Evolutionary conservation across 371 early-diverging fungal genomes (phyloP).

Genomic region (Apophysomyces sp.): DNA sequence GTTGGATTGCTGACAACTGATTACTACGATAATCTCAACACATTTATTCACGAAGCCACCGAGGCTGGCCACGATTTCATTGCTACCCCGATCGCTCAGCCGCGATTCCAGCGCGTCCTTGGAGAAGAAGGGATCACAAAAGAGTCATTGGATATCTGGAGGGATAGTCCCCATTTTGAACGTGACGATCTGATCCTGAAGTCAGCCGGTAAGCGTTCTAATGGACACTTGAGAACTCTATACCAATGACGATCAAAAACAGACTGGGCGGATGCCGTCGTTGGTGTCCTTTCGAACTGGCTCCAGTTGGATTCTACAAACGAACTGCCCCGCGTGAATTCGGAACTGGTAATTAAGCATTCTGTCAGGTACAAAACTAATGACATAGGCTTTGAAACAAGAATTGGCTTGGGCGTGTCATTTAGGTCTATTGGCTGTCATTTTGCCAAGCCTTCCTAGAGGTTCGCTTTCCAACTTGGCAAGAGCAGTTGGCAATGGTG

Average conservation of each 20-base stretch:
- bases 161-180: slow-evolving; percentile 40
- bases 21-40: slow-evolving; percentile 33
- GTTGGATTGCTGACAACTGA: slow-evolving; percentile 37
- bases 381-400: slow-evolving; percentile 58
- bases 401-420: slow-evolving; percentile 77
- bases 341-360: slow-evolving; percentile 47
- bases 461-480: slow-evolving; percentile 55
- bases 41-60: slow-evolving; percentile 43
- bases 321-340: slow-evolving; percentile 47
- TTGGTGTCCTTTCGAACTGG: slow-evolving; percentile 64
- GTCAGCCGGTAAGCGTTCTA: slow-evolving; percentile 37
- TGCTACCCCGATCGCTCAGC: slow-evolving; percentile 56
- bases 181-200: slow-evolving; percentile 44
- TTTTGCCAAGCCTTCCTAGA: slow-evolving; percentile 47
- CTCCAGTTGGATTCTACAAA: slow-evolving; percentile 60
- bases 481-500: slow-evolving; percentile 46
- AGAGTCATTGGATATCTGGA: slow-evolving; percentile 29
- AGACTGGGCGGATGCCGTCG: slow-evolving; percentile 50
- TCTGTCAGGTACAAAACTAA: not conserved
- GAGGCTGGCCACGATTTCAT: slow-evolving; percentile 61
- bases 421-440: slow-evolving; percentile 61
- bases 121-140: slow-evolving; percentile 19
- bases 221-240: not conserved
- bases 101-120: slow-evolving; percentile 50
- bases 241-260: not conserved